phyloP scores from a whole-genome alignment of 495 filamentous ascomycete genomes.

The Podospora anserina region DNA sequence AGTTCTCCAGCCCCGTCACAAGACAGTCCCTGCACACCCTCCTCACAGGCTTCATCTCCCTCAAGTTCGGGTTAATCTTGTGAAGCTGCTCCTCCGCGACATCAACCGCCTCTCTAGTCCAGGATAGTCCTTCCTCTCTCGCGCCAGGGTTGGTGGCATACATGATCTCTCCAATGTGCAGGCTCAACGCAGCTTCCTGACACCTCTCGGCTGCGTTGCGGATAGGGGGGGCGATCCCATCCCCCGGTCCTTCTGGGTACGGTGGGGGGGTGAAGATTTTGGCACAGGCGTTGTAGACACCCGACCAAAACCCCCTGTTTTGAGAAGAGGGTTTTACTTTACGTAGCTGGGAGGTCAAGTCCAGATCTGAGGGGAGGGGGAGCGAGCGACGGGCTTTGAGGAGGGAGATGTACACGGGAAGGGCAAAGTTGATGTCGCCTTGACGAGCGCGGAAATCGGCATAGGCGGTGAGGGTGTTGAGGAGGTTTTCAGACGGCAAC shows the following conservation, averaged over 20 bases:
- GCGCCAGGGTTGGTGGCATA: constrained; percentile 51
- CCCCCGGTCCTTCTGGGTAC: constrained; percentile 62
- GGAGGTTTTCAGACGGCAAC: constrained; percentile 64
- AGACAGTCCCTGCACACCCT: constrained; percentile 70
- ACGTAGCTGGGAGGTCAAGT: neutral
- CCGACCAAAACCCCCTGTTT: constrained; percentile 18
- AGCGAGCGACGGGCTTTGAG: constrained; percentile 64
- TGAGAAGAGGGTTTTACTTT: constrained; percentile 2
- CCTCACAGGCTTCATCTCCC: constrained; percentile 33
- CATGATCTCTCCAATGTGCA: constrained; percentile 91
- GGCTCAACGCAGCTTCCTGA: constrained; percentile 79
- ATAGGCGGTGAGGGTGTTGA: constrained; percentile 70
- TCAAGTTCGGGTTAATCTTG: constrained; percentile 18
- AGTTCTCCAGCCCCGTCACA: constrained; percentile 66
- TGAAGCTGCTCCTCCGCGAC: constrained; percentile 53
- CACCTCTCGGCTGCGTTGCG: constrained; percentile 63
- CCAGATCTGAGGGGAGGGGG: constrained; percentile 22
- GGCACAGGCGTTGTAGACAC: neutral
- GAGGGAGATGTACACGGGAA: constrained; percentile 84
- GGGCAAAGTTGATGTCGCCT: constrained; percentile 58
- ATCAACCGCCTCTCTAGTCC: constrained; percentile 83
- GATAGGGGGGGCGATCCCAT: constrained; percentile 62
- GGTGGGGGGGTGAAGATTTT: constrained; percentile 49
- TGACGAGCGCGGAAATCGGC: constrained; percentile 71
- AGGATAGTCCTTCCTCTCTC: constrained; percentile 67